These are phyloP conservation scores for Pythium sp. DNA, from an alignment of 352 stramenopile species.

Conservation along the genomic window DNA sequence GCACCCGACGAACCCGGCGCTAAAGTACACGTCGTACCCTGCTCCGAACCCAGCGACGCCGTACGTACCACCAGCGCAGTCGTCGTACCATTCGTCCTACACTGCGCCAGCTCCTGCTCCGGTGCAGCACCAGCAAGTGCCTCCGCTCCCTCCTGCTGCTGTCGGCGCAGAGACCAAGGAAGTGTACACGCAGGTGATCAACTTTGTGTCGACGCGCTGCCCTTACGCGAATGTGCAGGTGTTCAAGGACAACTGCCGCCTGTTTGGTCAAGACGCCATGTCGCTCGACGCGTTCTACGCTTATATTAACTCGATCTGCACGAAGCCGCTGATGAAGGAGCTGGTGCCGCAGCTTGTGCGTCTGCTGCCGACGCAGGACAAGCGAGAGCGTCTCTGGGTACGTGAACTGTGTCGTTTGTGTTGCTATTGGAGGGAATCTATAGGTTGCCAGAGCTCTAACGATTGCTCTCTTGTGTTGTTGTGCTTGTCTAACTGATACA, in stretches of 20 bases:
- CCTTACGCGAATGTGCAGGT: slow-evolving; percentile 79
- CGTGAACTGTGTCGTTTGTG: slow-evolving; percentile 15
- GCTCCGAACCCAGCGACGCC: slow-evolving; percentile 35
- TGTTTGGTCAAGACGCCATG: slow-evolving; percentile 85
- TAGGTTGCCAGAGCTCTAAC: not conserved
- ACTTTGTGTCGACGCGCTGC: slow-evolving; percentile 70
- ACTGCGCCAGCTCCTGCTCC: slow-evolving; percentile 33
- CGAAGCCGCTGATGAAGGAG: slow-evolving; percentile 64
- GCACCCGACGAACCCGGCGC: slow-evolving; percentile 44
- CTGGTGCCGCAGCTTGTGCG: slow-evolving; percentile 79
- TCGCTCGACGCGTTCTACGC: slow-evolving; percentile 80
- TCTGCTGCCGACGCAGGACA: slow-evolving; percentile 79
- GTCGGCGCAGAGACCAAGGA: slow-evolving; percentile 75
- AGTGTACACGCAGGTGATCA: slow-evolving; percentile 80
- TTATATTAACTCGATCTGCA: slow-evolving; percentile 83
- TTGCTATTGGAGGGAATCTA: not conserved
- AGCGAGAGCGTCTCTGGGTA: slow-evolving; percentile 81
- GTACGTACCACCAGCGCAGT: slow-evolving; percentile 37
- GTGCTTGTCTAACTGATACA: slow-evolving; percentile 11
- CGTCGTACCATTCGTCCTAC: slow-evolving; percentile 44
- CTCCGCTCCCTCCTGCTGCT: slow-evolving; percentile 50
- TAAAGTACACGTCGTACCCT: slow-evolving; percentile 64
- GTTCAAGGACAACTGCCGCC: slow-evolving; percentile 88
- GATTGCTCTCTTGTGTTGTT: slow-evolving; percentile 13
- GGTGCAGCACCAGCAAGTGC: slow-evolving; percentile 29